phyloP scores from a whole-genome alignment of 306 rosid species.

The Dalbergia oliveri region DNA sequence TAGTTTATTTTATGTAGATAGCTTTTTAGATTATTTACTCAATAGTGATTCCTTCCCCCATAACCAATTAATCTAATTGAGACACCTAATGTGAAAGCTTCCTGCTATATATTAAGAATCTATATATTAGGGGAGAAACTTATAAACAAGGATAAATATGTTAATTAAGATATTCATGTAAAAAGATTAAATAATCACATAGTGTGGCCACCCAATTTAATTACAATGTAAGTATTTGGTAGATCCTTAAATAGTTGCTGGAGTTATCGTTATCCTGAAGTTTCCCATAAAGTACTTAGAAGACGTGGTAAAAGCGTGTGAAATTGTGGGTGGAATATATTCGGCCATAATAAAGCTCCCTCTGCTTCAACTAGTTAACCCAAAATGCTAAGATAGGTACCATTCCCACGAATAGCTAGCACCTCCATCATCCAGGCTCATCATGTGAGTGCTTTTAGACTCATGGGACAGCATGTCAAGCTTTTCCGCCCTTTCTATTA shows the following conservation, averaged over 20 bases:
- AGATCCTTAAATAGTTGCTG: not conserved
- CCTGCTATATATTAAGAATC: too few relatives aligned
- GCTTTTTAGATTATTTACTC: constrained; percentile 3
- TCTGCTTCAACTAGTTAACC: not conserved
- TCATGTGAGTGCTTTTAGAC: constrained; percentile 36
- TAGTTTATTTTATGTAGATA: not conserved
- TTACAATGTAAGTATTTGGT: not conserved
- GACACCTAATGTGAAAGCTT: not conserved
- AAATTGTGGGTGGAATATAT: constrained; percentile 45
- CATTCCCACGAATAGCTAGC: constrained; percentile 32
- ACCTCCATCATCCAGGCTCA: not conserved
- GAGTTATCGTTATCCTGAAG: constrained; percentile 3
- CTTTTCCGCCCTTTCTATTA: constrained; percentile 7
- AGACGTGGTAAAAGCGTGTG: constrained; percentile 40
- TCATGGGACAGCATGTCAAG: constrained; percentile 32
- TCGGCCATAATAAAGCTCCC: constrained; percentile 38
- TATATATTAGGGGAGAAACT: too few relatives aligned
- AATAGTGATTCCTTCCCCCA: constrained; percentile 3
- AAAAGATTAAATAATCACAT: constrained; percentile 11
- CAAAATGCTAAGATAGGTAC: constrained; percentile 33
- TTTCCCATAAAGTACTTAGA: constrained; percentile 5
- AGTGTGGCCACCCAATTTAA: not conserved
- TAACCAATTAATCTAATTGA: not conserved
- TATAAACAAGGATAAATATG: too few relatives aligned
- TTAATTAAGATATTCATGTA: too few relatives aligned